Base-by-base conservation (phyloP, 352 stramenopile species). In the Phytophthora tubulina region DNA sequence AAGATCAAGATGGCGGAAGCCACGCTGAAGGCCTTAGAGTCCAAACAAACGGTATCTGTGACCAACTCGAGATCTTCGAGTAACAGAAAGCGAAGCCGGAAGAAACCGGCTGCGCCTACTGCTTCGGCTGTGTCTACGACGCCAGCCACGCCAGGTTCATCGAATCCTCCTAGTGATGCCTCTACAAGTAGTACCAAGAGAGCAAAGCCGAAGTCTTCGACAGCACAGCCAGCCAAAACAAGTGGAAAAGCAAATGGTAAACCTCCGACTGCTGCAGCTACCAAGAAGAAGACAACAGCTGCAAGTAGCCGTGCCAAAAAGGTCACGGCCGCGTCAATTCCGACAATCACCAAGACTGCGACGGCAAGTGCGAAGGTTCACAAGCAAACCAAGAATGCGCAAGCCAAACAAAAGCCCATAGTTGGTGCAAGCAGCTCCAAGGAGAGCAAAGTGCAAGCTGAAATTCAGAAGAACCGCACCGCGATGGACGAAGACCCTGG, bases 1-100 rank as follows among this genome's bases (percentile, higher is more conserved):
- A 81, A 72, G 41, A 64, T 78, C 31, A 80, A 78, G 51, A 71
- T 83, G 39, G 68, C 70, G 17, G 63, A 86, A 59, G 70, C 57
- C 3, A 56, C 76, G 9, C 69, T 78, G 7, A 81, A 75, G 48
- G 63, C 61, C 2, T 31, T 79, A 17, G 72, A 76, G 32, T 50
- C 72, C 1, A 67, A 74, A 13, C 64, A 70, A 66, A 39, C 35
- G 7, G 35, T 15, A 39, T 50, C 38, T 36, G 45, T 45, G 30
- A 65, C 35, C 36, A 65, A 21, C 15, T 66, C 33, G 17, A 76
- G 57, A 42, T 9, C 50, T 1, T 61, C 21, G 2, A 70, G 58
- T 9, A 60, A 41, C 15, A 27, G 66, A 32, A 78, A 80, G 51
- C 73, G 72, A 49, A 78, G 72, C 59, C 68, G 72, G 50, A 82